Evolutionary conservation across 805 yeast species (phyloP).

Genomic region (Zygoascus biomembranicola): DNA sequence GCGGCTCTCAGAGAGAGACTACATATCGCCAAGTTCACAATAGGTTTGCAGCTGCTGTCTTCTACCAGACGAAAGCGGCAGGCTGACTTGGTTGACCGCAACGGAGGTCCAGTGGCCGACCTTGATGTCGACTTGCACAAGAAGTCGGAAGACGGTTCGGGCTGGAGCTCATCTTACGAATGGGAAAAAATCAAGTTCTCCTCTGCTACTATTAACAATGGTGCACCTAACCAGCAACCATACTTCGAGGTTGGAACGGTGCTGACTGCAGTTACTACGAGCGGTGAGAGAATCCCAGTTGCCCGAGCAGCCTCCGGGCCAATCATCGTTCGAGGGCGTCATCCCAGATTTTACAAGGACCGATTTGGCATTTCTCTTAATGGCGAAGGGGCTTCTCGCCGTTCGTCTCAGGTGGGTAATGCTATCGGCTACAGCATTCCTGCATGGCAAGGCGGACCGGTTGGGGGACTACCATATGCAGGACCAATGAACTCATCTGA

Average conservation of each 20-base stretch:
- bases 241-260: constrained; percentile 5
- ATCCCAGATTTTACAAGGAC: constrained; percentile 52
- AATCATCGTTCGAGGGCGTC: constrained; percentile 51
- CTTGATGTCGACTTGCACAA: neutral
- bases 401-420: neutral
- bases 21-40: neutral
- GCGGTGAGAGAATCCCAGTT: constrained; percentile 1
- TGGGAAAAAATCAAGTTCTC: constrained; percentile 9
- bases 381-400: neutral
- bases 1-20: neutral
- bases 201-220: constrained; percentile 10
- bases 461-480: neutral
- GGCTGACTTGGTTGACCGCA: neutral
- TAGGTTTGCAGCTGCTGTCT: neutral
- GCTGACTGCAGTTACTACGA: constrained; percentile 2
- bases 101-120: constrained; percentile 1
- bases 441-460: neutral
- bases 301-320: constrained; percentile 28
- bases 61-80: constrained; percentile 1
- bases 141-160: neutral
- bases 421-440: neutral
- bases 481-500: neutral
- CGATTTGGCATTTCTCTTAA: constrained; percentile 18
- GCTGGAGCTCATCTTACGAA: neutral
- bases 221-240: constrained; percentile 10